Evolutionary conservation across 257 asterid genomes (phyloP).

Genomic region (Catharanthus roseus): DNA sequence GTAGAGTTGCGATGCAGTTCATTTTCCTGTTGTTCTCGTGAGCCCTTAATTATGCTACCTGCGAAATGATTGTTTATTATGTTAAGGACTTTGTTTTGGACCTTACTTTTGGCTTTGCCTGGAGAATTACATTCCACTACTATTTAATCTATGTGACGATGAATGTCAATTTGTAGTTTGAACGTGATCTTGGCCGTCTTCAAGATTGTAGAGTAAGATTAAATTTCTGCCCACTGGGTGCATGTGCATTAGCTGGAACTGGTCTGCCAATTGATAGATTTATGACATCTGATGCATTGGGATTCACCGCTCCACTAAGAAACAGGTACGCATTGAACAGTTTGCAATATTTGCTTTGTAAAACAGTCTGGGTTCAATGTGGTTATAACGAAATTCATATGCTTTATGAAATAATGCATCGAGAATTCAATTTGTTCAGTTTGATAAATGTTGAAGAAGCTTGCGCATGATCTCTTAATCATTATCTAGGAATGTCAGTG

Average conservation of each 20-base stretch:
- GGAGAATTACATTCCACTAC: too few species aligned
- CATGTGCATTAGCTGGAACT: slow-evolving; percentile 98
- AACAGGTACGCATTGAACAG: slow-evolving; percentile 52
- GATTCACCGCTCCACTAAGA: slow-evolving; percentile 91
- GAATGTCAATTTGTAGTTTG: slow-evolving; percentile 56
- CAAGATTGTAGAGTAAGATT: slow-evolving; percentile 72
- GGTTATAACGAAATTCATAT: not conserved
- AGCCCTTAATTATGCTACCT: too few species aligned
- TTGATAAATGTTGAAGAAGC: not conserved
- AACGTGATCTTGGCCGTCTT: slow-evolving; percentile 88
- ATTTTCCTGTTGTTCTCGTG: too few species aligned
- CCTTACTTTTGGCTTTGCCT: too few species aligned
- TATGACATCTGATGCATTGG: slow-evolving; percentile 89
- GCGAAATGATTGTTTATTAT: too few species aligned
- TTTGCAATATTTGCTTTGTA: not conserved
- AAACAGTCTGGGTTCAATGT: not conserved
- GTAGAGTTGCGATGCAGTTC: too few species aligned
- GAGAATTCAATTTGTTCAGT: not conserved
- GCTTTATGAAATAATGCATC: not conserved
- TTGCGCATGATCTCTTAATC: not conserved
- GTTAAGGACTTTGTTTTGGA: too few species aligned
- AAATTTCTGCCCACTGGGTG: slow-evolving; percentile 92
- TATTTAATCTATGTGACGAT: not conserved
- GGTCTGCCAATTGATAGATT: slow-evolving; percentile 97
- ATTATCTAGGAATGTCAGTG: not conserved